Base-by-base conservation (phyloP, 768 basidiomycete genomes). In the Roridomyces roridus region DNA sequence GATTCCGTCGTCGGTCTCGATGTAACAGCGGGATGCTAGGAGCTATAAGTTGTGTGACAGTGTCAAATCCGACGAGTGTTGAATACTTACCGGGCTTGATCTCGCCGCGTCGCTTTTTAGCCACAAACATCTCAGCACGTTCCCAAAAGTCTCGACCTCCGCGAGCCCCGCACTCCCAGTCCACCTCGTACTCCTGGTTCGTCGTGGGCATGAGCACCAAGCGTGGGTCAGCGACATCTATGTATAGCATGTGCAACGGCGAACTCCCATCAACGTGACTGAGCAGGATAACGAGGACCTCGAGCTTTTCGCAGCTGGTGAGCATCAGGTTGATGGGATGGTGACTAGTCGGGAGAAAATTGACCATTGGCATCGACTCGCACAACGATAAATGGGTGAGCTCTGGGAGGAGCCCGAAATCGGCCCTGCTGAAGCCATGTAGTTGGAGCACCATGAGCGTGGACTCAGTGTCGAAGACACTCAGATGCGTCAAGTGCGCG, bases 331-430 rank as follows among this genome's bases (percentile, higher is more conserved):
- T 14, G 29, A 51, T 42, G 11, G 15, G 50, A 35, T 1, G 43
- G 28, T 15, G 40, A 26, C 2, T 51, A 20, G 50, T 31, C 28
- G 6, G 50, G 18, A 25, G 41, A 42, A n/a, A n/a, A n/a, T n/a
- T n/a, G n/a, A n/a, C n/a, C n/a, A n/a, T n/a, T n/a, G n/a, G n/a
- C n/a, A n/a, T n/a, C n/a, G n/a, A n/a, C n/a, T n/a, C n/a, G 29
- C 37, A 42, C 20, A 51, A 51, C 5, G 50, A 41, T 4, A 51
- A 21, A n/a, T 51, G 50, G 1, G 50, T 23, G 5, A 51, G 50
- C 20, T 11, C 14, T 1, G 29, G 40, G 1, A 51, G 10, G 20
- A 25, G 6, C 28, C 36, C 35, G 23, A 49, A 37, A 12, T 40
- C 40, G n/a, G 34, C 24, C 46, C 46, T 3, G 35, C 37, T 37